Evolutionary conservation across 2,329 filamentous ascomycete genomes (phyloP).

Genomic region (Fusarium papillatum): DNA sequence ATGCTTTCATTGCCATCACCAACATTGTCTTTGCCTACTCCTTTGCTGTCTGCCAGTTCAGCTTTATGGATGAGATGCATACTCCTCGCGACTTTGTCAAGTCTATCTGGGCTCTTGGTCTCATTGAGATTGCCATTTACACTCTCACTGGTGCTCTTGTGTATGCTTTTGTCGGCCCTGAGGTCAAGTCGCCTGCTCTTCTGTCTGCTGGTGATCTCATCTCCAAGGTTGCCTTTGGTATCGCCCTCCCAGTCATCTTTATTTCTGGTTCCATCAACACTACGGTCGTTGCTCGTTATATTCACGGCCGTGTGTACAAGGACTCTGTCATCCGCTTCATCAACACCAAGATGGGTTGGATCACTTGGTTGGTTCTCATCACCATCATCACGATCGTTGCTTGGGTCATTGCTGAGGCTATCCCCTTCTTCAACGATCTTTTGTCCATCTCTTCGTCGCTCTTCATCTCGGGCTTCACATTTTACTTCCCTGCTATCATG

Average conservation of each 20-base stretch:
- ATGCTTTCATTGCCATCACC: slow-evolving; percentile 71
- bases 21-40: slow-evolving; percentile 82
- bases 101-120: slow-evolving; percentile 73
- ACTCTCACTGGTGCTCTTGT: slow-evolving; percentile 75
- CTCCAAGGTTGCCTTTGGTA: slow-evolving; percentile 77
- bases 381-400: slow-evolving; percentile 71
- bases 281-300: slow-evolving; percentile 59
- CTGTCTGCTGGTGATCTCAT: slow-evolving; percentile 71
- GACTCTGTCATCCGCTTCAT: slow-evolving; percentile 59
- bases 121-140: slow-evolving; percentile 75
- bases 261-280: slow-evolving; percentile 81
- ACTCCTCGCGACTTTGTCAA: slow-evolving; percentile 61
- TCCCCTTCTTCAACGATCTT: slow-evolving; percentile 80
- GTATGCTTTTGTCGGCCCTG: slow-evolving; percentile 76
- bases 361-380: slow-evolving; percentile 71
- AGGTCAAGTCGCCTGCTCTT: slow-evolving; percentile 76
- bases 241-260: slow-evolving; percentile 80
- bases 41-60: slow-evolving; percentile 65
- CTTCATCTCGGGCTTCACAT: slow-evolving; percentile 61
- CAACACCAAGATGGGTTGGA: slow-evolving; percentile 63
- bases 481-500: slow-evolving; percentile 58
- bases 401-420: slow-evolving; percentile 79
- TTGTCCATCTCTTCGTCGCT: slow-evolving; percentile 67
- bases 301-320: slow-evolving; percentile 60
- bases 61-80: slow-evolving; percentile 68